These are phyloP conservation scores for Saccharomyces hybrid DNA, from an alignment of 1,139 yeast species.

Conservation along the genomic window DNA sequence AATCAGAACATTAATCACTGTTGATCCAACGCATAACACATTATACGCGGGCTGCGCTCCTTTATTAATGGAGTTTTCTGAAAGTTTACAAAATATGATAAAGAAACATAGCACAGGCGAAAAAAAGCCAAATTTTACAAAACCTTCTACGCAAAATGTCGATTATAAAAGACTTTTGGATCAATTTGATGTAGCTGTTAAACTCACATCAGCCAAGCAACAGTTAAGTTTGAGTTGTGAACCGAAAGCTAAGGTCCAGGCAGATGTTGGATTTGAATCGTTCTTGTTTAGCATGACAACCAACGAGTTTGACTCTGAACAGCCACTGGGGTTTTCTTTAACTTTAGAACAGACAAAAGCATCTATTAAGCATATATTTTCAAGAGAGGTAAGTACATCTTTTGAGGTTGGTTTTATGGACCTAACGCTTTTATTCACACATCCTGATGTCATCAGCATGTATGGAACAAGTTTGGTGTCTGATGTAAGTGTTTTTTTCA, in stretches of 20 bases:
- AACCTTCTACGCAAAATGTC: constrained; percentile 14
- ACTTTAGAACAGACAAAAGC: constrained; percentile 51
- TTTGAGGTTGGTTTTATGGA: constrained; percentile 48
- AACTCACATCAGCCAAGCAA: constrained; percentile 64
- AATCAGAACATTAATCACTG: constrained; percentile 23
- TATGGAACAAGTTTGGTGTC: constrained; percentile 49
- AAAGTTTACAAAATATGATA: constrained; percentile 38
- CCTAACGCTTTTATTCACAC: constrained; percentile 37
- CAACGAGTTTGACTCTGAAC: constrained; percentile 37
- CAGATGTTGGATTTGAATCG: constrained; percentile 66
- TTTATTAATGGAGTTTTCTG: constrained; percentile 52
- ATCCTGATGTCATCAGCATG: constrained; percentile 37
- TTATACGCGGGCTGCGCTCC: constrained; percentile 75
- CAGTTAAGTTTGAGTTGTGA: constrained; percentile 75
- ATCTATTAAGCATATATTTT: constrained; percentile 80
- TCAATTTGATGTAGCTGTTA: constrained; percentile 56
- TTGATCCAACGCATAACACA: constrained; percentile 56
- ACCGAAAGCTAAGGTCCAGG: constrained; percentile 88
- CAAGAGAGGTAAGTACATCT: constrained; percentile 82
- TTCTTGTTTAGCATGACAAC: constrained; percentile 54
- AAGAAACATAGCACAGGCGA: constrained; percentile 15
- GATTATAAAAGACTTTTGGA: constrained; percentile 39
- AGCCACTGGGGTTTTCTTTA: constrained; percentile 40
- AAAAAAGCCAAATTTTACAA: background rate
- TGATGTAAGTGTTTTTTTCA: constrained; percentile 56